Conservation (phyloP, 2,329 filamentous ascomycete species). For the Clonostachys sp. region DNA sequence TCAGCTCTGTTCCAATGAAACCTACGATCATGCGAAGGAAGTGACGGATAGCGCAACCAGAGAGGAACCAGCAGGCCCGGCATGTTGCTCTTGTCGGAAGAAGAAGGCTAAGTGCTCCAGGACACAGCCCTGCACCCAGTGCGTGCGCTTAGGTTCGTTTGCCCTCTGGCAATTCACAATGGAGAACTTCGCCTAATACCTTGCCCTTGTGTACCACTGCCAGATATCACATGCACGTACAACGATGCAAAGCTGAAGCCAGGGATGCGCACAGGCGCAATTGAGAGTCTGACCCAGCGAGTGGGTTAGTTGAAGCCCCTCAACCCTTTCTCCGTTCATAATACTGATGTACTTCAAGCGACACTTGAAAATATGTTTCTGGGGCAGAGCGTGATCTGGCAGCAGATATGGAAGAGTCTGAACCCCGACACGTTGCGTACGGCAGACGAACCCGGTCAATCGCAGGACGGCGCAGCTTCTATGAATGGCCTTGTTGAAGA, state of each 20-base stretch:
- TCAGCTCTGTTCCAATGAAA: no score
- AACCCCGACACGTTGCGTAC: neutral
- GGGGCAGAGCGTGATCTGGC: constrained; percentile 26
- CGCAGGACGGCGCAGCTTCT: neutral
- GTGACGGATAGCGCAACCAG: no score
- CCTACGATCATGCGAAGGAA: no score
- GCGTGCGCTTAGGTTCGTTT: constrained; percentile 16
- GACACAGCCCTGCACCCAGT: constrained; percentile 34
- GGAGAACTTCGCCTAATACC: neutral
- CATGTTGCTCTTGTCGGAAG: constrained; percentile 24
- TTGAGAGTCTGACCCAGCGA: constrained; percentile 24
- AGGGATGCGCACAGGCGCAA: constrained; percentile 23
- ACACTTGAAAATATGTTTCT: constrained; percentile 30
- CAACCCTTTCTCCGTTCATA: no score
- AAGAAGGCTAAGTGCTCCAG: constrained; percentile 39
- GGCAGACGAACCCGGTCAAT: neutral
- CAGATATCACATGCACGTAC: constrained; percentile 22
- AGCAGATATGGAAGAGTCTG: constrained; percentile 19
- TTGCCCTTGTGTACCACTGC: neutral
- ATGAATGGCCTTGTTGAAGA: neutral
- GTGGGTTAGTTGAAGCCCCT: no score
- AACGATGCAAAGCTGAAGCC: constrained; percentile 22
- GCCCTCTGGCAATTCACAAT: neutral
- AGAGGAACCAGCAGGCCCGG: no score
- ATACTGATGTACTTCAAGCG: no score